These are phyloP conservation scores for Debaryomyces psychrophilus DNA, from an alignment of 1,139 yeast species.

Conservation along the genomic window DNA sequence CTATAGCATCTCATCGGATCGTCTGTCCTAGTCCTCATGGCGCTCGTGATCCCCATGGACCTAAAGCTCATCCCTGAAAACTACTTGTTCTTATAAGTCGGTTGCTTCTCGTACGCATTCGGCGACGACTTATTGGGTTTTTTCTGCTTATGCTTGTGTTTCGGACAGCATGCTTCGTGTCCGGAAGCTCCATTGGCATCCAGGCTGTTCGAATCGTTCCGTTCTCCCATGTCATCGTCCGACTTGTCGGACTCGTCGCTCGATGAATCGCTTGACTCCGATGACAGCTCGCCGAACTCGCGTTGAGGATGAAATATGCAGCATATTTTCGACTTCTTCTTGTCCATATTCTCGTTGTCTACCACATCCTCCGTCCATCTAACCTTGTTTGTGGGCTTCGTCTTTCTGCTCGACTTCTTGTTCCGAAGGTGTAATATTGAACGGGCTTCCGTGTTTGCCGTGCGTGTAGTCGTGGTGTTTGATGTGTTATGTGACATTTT, in stretches of 20 bases:
- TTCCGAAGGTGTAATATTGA: slow-evolving; percentile 10
- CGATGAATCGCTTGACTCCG: slow-evolving; percentile 32
- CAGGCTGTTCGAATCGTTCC: slow-evolving; percentile 11
- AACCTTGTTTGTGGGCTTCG: slow-evolving; percentile 52
- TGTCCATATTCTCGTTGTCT: slow-evolving; percentile 86
- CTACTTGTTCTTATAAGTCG: slow-evolving; percentile 51
- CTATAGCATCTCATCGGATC: too few relatives aligned
- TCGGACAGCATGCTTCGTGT: slow-evolving; percentile 21
- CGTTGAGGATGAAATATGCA: slow-evolving; percentile 89
- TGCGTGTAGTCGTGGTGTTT: slow-evolving; percentile 3
- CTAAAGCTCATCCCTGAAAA: neutral
- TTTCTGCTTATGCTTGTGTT: slow-evolving; percentile 21
- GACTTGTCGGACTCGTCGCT: slow-evolving; percentile 41
- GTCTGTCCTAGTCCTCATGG: too few relatives aligned
- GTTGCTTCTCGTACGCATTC: slow-evolving; percentile 78
- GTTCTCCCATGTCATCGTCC: slow-evolving; percentile 16
- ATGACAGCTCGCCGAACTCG: slow-evolving; percentile 65
- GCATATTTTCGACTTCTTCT: slow-evolving; percentile 90
- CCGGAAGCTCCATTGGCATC: slow-evolving; percentile 5
- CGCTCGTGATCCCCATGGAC: too few relatives aligned
- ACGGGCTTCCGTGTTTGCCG: slow-evolving; percentile 6
- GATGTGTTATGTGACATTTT: slow-evolving; percentile 2
- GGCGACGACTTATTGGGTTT: slow-evolving; percentile 38
- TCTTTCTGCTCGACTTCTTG: slow-evolving; percentile 13
- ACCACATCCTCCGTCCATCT: slow-evolving; percentile 85